Base-by-base conservation (phyloP, 768 basidiomycete genomes). In the Crepidotus variabilis region DNA sequence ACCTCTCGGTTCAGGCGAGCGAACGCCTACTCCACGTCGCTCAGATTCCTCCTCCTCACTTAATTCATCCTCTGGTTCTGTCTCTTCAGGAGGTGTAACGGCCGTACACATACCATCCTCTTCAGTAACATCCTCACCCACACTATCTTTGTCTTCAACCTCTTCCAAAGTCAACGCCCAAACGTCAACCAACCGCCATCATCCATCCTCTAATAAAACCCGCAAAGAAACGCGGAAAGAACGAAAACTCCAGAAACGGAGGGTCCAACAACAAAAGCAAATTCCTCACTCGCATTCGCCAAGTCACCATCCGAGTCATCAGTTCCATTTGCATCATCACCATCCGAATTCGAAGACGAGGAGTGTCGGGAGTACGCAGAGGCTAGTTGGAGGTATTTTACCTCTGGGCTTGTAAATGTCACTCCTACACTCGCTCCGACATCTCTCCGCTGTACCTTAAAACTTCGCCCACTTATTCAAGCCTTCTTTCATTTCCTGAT, bases 181-280 rank as follows among this genome's bases (percentile, higher is more conserved):
- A 75, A 7, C 68, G n/a, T n/a, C n/a, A n/a, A 75, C 39, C 65
- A 75, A 8, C 66, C 74, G 33, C 72, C 75, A 58, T 47, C 20
- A 18, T n/a, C 46, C 23, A 22, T 43, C 35, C 4, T 46, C 13
- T 0, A 32, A 45, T 14, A 87, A 87, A 72, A 81, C 65, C 48
- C 78, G 83, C 57, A 86, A 85, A 67, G 87, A 90, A 71, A 71
- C 79, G 59, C 76, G 83, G 61, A 75, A 82, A 64, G 87, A 90
- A 73, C 83, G 82, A 65, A 88, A 86, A 72, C 74, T 81, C 69
- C 85, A 86, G 70, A 78, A 82, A 60, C 80, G 86, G 74, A 78
- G 73, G 70, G 76, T 74, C 65, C 75, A 73, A 61, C 67, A 80
- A 55, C 64, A 63, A 3, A 68, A 75, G n/a, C 73, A 78, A 34